These are phyloP conservation scores for Cafeteria roenbergensis DNA, from an alignment of 108 stramenopile species.

Conservation along the genomic window DNA sequence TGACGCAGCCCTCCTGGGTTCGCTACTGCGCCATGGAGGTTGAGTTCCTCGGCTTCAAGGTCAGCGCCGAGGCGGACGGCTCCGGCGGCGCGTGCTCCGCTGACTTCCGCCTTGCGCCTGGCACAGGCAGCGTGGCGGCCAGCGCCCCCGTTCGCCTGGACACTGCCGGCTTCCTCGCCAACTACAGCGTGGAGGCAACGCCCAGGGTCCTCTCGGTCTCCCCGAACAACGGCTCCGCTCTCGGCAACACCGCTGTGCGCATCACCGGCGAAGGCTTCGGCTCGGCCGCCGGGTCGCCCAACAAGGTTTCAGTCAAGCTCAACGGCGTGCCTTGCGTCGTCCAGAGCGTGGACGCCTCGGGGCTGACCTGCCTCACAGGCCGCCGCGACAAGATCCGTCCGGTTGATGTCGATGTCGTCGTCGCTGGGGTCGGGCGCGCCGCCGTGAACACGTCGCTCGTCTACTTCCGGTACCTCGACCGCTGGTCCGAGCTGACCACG, in stretches of 20 bases:
- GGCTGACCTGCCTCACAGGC: constrained; percentile 8
- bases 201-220: background rate
- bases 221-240: background rate
- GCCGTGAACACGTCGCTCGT: background rate
- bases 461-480: constrained; percentile 19
- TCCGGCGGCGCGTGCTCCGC: background rate
- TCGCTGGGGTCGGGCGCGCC: constrained; percentile 2
- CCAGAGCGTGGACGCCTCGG: background rate
- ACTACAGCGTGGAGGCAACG: background rate
- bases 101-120: background rate
- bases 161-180: background rate
- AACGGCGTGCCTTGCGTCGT: constrained; percentile 11
- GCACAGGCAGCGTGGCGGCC: background rate
- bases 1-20: background rate
- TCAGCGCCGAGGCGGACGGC: background rate
- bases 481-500: constrained; percentile 11
- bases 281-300: background rate
- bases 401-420: background rate
- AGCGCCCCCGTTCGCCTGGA: background rate
- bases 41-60: background rate
- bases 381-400: background rate
- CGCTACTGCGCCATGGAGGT: background rate
- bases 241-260: background rate
- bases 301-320: background rate
- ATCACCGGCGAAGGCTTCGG: background rate